Base-by-base conservation (phyloP, 2,329 filamentous ascomycete species). In the Scleromitrula shiraiana region DNA sequence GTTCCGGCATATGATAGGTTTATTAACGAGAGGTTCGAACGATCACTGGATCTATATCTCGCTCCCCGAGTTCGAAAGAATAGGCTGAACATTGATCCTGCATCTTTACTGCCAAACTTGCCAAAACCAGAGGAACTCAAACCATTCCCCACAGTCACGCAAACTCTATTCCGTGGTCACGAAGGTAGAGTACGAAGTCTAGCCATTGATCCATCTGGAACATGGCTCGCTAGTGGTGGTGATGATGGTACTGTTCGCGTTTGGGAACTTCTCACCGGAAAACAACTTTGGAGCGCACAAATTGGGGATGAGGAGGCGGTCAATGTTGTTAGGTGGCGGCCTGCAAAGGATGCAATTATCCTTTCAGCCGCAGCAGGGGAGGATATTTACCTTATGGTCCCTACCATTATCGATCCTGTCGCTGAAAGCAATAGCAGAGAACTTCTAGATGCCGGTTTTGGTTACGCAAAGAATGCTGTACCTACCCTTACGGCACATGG, bases 11-110 rank as follows among this genome's bases (percentile, higher is more conserved):
- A 95, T 64, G 86, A 85, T 42, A 78, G 76, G 46, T 88, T 96
- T 57, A 82, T 98, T 64, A 95, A 96, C 67, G 93, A 98, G 68
- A 84, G 90, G 57, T 98, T 98, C 60, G 90, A 98, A 67, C 78
- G 94, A 56, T 97, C 89, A 65, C 72, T 98, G 57, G 94, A 98
- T 68, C 76, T 98, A 15, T 98, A 98, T 66, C 77, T 98, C 51
- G 93, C 94, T 14, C 93, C 94, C 39, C 78, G 93, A 62, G 82
- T 98, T 49, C 82, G 91, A 51, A 85, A 94, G 66, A 96, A 90
- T 71, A 86, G 90, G 67, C 79, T 98, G 62, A 95, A 97, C 68
- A 97, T 98, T 62, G 93, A 98, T 60, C 93, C 93, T 3, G 85
- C 86, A 66, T 95, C 88, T 30, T 73, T 98, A 42, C 76, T 98